Percentiles rank a stretch among this genome's conserved stretches.
These are phyloP conservation scores for Cupressus sempervirens DNA, from an alignment of 75 land plant genomes.

Conservation along the genomic window DNA sequence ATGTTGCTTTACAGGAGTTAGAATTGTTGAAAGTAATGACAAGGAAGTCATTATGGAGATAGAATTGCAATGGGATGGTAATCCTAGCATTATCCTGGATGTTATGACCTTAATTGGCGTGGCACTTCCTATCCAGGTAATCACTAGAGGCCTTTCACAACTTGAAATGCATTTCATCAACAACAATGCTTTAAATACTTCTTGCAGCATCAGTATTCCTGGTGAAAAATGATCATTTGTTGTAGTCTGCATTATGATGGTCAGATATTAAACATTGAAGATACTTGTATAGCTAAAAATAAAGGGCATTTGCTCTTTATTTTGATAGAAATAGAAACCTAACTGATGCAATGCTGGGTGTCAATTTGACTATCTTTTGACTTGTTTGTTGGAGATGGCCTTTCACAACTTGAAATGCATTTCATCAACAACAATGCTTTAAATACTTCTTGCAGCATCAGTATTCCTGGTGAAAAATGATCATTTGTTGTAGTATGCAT, in stretches of 20 bases:
- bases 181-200: background rate
- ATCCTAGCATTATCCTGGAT: slow-evolving; percentile 77
- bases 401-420: background rate
- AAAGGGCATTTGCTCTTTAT: background rate
- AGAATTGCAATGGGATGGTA: slow-evolving; percentile 86
- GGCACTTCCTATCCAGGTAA: slow-evolving; percentile 82
- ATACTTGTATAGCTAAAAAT: background rate
- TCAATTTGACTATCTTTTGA: background rate
- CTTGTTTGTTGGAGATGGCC: background rate
- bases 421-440: background rate
- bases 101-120: slow-evolving; percentile 71
- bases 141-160: background rate
- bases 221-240: background rate
- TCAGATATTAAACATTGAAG: background rate
- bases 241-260: too few species aligned
- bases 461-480: background rate
- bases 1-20: slow-evolving; percentile 49
- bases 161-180: background rate
- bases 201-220: background rate
- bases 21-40: slow-evolving; percentile 43
- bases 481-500: background rate
- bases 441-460: background rate
- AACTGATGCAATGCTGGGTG: background rate
- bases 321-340: background rate
- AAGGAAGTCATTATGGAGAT: slow-evolving; percentile 69